Base-by-base conservation (phyloP, 371 early-diverging fungal genomes). In the Mortierella sp. region DNA sequence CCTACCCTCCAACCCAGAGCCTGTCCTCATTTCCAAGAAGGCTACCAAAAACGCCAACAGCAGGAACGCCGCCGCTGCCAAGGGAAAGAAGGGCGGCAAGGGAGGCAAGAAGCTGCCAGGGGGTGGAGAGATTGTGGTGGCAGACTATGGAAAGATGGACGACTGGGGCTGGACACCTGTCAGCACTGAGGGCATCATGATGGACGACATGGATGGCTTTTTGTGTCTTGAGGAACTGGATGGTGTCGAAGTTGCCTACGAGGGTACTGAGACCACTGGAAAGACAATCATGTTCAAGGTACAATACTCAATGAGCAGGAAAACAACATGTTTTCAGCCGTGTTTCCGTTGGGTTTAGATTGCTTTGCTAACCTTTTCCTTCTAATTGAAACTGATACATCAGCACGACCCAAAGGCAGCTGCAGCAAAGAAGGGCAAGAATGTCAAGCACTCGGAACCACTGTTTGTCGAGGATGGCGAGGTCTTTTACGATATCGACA, bases 211-310 rank as follows among this genome's bases (percentile, higher is more conserved):
- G 46, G 95, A 95, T 43, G 98, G 97, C 11, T 95, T 97, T 78
- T 72, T 96, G 34, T 93, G 95, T 70, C 90, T 98, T 54, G 97
- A 98, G 83, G 98, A 98, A 78, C 89, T 97, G 34, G 95, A 95
- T 40, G 96, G 93, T 72, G 95, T 97, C 8, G 95, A 96, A 79
- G 92, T 97, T 28, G 92, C 92, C 44, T 94, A 92, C 86, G 93
- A 93, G 72, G 93, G 92, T 6, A 92, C 92, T 50, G 91, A 90
- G 16, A 83, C 80, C 0, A 91, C 91, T 9, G 96, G 95, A 53
- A 92, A 90, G 82, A 91, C 92, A 0, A 90, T 94, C 40, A 91
- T 90, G 73, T 95, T 95, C 81, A 94, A 95, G 91, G 96, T 95
- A 40, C 43, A 40, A 40, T 40, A 83, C 77, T 80, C 13, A 74